These are phyloP conservation scores for Boletus barrowsii DNA, from an alignment of 768 basidiomycete genomes.

Conservation along the genomic window DNA sequence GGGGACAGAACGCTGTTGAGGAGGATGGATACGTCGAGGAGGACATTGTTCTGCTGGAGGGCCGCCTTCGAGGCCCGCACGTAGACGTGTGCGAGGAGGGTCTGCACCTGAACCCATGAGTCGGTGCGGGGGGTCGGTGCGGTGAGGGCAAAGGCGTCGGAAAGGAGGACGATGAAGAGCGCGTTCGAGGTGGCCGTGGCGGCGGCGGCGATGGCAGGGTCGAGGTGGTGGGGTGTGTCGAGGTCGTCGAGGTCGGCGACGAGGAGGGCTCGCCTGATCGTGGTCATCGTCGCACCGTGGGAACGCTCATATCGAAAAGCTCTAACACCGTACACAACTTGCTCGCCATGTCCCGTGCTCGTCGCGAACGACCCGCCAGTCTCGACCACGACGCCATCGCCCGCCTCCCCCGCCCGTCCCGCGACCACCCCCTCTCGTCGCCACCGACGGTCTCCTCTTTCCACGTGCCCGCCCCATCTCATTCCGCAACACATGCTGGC, in stretches of 20 bases:
- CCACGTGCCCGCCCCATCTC: constrained; percentile 38
- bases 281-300: constrained; percentile 12
- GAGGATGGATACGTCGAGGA: constrained; percentile 77
- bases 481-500: constrained; percentile 66
- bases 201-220: constrained; percentile 50
- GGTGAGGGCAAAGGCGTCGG: constrained; percentile 49
- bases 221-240: constrained; percentile 53
- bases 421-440: constrained; percentile 25
- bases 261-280: constrained; percentile 35
- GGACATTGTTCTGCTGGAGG: constrained; percentile 60
- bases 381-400: constrained; percentile 16
- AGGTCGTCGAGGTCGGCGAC: constrained; percentile 54
- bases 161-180: constrained; percentile 65
- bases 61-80: constrained; percentile 80
- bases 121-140: constrained; percentile 38
- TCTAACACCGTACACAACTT: too few relatives aligned
- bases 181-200: constrained; percentile 39
- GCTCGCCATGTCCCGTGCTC: not conserved
- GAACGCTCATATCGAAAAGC: not conserved
- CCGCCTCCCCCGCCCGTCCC: constrained; percentile 2
- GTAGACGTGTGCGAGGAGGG: constrained; percentile 79
- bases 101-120: constrained; percentile 67
- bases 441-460: constrained; percentile 29
- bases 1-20: constrained; percentile 55
- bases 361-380: constrained; percentile 6